Conservation (phyloP, 192 early-diverging fungal species). For the Rhizophlyctis rosea region DNA sequence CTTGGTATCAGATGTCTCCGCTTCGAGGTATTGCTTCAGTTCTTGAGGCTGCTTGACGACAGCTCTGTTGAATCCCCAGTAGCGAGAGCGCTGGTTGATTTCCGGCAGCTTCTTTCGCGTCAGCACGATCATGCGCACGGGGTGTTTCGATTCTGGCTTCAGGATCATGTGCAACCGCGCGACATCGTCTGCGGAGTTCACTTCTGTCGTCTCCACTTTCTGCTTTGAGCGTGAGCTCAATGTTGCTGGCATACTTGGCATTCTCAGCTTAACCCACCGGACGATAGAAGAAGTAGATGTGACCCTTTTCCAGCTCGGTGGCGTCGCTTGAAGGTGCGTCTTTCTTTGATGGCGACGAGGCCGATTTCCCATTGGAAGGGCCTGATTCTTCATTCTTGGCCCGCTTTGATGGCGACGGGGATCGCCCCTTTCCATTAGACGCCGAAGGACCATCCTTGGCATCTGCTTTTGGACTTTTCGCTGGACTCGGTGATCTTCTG, state of each 20-base stretch:
- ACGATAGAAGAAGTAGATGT: slow-evolving; percentile 47
- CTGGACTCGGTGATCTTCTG: not conserved
- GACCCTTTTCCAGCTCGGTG: slow-evolving; percentile 36
- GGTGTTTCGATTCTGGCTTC: slow-evolving; percentile 17
- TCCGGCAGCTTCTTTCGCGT: slow-evolving; percentile 39
- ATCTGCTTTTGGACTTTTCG: not conserved
- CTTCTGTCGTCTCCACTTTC: slow-evolving; percentile 30
- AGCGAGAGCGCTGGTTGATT: slow-evolving; percentile 16
- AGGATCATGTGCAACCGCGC: slow-evolving; percentile 42
- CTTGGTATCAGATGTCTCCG: slow-evolving; percentile 26
- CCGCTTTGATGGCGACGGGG: not conserved
- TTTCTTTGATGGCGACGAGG: not conserved
- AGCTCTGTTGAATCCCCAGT: slow-evolving; percentile 47
- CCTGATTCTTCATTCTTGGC: not conserved
- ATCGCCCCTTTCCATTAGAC: not conserved
- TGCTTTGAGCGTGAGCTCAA: no score
- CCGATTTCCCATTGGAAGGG: not conserved
- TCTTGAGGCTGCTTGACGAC: no score
- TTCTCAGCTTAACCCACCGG: no score
- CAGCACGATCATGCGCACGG: slow-evolving; percentile 11
- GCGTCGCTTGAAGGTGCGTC: not conserved
- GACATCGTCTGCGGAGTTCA: slow-evolving; percentile 32
- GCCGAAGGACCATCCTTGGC: not conserved
- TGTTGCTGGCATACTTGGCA: no score
- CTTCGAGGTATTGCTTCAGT: slow-evolving; percentile 22